Conservation (phyloP, 2,329 filamentous ascomycete genomes). For the Dothideomycetidae sp. region DNA sequence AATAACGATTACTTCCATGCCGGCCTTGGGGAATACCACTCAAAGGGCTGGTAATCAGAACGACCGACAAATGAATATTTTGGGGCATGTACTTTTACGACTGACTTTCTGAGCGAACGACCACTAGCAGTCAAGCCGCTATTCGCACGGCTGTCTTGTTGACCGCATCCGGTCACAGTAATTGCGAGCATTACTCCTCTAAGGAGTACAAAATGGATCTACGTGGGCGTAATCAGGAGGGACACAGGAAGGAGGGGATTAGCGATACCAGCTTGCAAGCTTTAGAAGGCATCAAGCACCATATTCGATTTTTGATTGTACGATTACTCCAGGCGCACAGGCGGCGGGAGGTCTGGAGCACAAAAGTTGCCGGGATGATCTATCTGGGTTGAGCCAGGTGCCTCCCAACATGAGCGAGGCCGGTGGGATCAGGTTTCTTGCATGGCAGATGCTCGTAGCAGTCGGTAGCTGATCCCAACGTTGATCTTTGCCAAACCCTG, state of each 20-base stretch:
- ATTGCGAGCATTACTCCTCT: no score
- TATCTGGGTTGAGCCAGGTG: not conserved
- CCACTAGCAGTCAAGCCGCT: slow-evolving; percentile 2
- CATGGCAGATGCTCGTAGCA: not conserved
- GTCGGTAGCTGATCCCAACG: not conserved
- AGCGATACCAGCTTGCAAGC: not conserved
- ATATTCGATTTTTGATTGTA: not conserved
- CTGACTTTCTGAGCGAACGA: not conserved
- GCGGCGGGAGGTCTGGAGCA: not conserved
- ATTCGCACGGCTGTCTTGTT: no score
- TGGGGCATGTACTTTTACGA: slow-evolving; percentile 6
- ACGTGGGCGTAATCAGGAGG: not conserved
- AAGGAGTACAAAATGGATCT: not conserved
- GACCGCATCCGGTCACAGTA: no score
- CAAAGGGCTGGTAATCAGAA: slow-evolving; percentile 59
- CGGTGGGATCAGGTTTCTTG: no score
- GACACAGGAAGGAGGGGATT: not conserved
- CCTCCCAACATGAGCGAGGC: no score
- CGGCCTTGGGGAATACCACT: slow-evolving; percentile 71
- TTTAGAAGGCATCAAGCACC: not conserved
- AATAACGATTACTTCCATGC: slow-evolving; percentile 79
- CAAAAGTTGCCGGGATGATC: not conserved
- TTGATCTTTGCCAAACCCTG: not conserved
- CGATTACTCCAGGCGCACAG: not conserved
- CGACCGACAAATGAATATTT: not conserved